Evolutionary conservation across 164 flowering plant genomes (phyloP).

Genomic region (Magnolia kwangsiensis): DNA sequence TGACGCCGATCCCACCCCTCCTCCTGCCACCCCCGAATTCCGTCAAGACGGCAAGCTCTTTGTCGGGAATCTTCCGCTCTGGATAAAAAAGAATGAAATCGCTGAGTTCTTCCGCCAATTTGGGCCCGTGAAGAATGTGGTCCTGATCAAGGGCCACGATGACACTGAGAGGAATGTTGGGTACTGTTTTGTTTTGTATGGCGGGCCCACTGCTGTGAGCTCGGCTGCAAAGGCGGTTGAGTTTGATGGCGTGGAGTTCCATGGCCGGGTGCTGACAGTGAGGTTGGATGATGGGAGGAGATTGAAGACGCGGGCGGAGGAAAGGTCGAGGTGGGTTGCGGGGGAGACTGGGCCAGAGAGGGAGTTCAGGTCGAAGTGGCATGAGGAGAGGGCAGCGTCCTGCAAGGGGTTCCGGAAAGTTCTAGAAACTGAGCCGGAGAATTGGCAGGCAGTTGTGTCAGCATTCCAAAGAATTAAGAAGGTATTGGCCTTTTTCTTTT

Average conservation of each 20-base stretch:
- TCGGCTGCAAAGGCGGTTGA: constrained; percentile 82
- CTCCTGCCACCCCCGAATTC: constrained; percentile 26
- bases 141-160: constrained; percentile 71
- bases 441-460: constrained; percentile 89
- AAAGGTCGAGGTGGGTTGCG: constrained; percentile 58
- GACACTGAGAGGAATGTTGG: constrained; percentile 71
- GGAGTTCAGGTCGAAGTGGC: constrained; percentile 71
- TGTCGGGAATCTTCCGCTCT: constrained; percentile 82
- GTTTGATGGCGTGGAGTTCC: constrained; percentile 94
- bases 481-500: constrained; percentile 30
- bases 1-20: background rate
- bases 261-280: constrained; percentile 85
- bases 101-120: constrained; percentile 84
- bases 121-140: constrained; percentile 78
- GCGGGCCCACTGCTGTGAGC: constrained; percentile 51
- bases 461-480: constrained; percentile 77
- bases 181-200: constrained; percentile 74
- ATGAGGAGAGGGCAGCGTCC: constrained; percentile 60
- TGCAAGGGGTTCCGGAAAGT: constrained; percentile 53
- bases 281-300: constrained; percentile 87
- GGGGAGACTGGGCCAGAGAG: constrained; percentile 34
- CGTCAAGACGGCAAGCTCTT: constrained; percentile 77
- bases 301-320: constrained; percentile 46
- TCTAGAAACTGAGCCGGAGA: constrained; percentile 72
- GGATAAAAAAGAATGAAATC: constrained; percentile 73